Percentiles rank a stretch among this genome's conserved stretches.
These are phyloP conservation scores for Sophora flavescens DNA, from an alignment of 306 rosid genomes.

Conservation along the genomic window DNA sequence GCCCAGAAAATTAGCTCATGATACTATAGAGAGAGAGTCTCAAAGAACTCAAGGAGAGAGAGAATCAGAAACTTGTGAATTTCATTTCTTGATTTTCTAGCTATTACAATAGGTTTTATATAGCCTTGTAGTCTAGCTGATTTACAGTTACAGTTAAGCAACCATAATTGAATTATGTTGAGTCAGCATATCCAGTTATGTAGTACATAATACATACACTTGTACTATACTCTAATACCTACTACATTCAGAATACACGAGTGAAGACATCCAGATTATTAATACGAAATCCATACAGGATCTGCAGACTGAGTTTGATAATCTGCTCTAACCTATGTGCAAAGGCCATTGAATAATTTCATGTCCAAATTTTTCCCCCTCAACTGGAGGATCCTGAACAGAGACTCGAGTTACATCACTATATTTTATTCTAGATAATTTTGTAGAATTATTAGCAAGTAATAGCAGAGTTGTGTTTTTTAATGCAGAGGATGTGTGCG, in stretches of 20 bases:
- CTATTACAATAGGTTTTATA: no score
- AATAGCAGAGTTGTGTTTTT: slow-evolving; percentile 40
- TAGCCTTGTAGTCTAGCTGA: no score
- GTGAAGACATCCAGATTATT: slow-evolving; percentile 76
- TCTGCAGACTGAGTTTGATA: slow-evolving; percentile 77
- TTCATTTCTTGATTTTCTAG: no score
- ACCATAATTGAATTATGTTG: no score
- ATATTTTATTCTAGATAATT: slow-evolving; percentile 39
- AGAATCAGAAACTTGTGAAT: no score
- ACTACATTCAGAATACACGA: slow-evolving; percentile 79
- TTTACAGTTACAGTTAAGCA: no score
- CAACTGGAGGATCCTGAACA: slow-evolving; percentile 34
- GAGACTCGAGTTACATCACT: slow-evolving; percentile 26
- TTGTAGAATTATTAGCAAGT: slow-evolving; percentile 47
- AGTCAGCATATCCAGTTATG: no score
- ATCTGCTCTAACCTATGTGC: slow-evolving; percentile 57
- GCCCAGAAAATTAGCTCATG: no score
- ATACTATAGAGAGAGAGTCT: no score
- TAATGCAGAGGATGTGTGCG: slow-evolving; percentile 28
- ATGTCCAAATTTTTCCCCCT: slow-evolving; percentile 12
- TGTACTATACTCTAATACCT: slow-evolving; percentile 41
- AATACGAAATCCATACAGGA: slow-evolving; percentile 72
- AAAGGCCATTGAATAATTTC: slow-evolving; percentile 34
- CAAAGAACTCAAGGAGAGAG: no score
- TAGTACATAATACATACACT: no score